Base-by-base conservation (phyloP, 176 grass and related monocot species). In the Triticum timopheevii region DNA sequence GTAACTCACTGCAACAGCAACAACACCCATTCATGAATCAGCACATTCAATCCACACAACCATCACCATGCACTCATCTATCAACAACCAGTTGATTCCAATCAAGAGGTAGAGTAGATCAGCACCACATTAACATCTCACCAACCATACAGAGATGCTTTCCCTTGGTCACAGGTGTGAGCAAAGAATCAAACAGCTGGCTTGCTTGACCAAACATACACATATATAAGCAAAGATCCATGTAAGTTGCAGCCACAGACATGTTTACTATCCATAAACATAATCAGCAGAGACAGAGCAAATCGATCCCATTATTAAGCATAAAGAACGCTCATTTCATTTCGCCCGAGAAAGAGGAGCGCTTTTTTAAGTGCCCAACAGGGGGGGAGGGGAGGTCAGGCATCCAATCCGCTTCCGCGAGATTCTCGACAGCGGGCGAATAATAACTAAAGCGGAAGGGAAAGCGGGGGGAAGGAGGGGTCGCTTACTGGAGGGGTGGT, bases 401-500 rank as follows among this genome's bases (percentile, higher is more conserved):
- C 72, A 61, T 58, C 11, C 30, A 45, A 59, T 62, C 35, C 77
- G 80, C 78, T 75, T 47, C 6, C 20, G 20, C 76, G 35, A 78
- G 69, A 84, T 74, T 79, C 30, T n/a, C 12, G 39, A 16, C 5
- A 62, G 15, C 39, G 42, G 10, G 59, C 24, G 45, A 28, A 28
- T 28, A 40, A 40, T 16, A 67, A 39, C 5, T 22, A 11, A 4
- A 17, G 19, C 10, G 27, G 64, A 45, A 50, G 15, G 2, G 54
- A 59, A 22, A 59, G 54, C 7, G 67, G 33, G 56, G 74, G 35
- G 52, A 24, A 61, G 7, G 22, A 7, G 1, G 31, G 19, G 5
- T 1, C 38, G 61, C 82, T 94, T 80, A 99, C 97, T 80, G 50
- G 97, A 91, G 17, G 97, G 89, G 73, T 96, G 94, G 64, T 92